Base-by-base conservation (phyloP, 495 filamentous ascomycete genomes). In the Aspergillus sclerotioniger region DNA sequence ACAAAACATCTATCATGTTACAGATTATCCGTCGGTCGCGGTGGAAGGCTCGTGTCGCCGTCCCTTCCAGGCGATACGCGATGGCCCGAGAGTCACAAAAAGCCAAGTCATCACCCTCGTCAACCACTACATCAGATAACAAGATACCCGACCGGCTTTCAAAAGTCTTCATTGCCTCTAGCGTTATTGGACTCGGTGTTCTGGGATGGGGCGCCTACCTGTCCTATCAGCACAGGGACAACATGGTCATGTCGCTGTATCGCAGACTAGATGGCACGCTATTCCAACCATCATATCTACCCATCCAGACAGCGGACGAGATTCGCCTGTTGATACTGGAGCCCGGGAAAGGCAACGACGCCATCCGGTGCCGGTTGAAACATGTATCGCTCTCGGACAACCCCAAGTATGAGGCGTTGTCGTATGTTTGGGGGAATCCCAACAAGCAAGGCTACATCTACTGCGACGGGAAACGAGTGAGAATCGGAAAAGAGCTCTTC, bases 261-360 rank as follows among this genome's bases (percentile, higher is more conserved):
- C 20, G 47, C 47, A 20, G 9, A 10, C 29, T 8, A 20, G 20
- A 50, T 1, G 20, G 8, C 2, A 15, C 17, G 47, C 47, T 8
- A 35, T 35, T 53, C 9, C 33, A 16, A 19, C 50, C 28, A 31
- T 19, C 16, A 8, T 53, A 50, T 20, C 1, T 31, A n/a, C 47
- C 47, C 4, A 25, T 50, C 13, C 47, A 12, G 19, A 13, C 3
- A 10, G 19, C 21, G 3, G 47, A 29, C 13, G 47, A 50, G 19
- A 50, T 50, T 20, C 47, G 47, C 17, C 47, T 50, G n/a, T 31
- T 50, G 17, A 20, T 50, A n/a, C 47, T 50, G 47, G 47, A 50
- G 47, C 20, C 47, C 13, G 47, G 47, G 9, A 25, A 20, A 28
- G 16, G 20, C 2, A 28, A 25, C 1, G 47, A 28, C 13, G 19